Evolutionary conservation across 2,329 filamentous ascomycete species (phyloP), one percentile per base, ranked within the genome.

Genomic region (Myriangium duriaei): DNA sequence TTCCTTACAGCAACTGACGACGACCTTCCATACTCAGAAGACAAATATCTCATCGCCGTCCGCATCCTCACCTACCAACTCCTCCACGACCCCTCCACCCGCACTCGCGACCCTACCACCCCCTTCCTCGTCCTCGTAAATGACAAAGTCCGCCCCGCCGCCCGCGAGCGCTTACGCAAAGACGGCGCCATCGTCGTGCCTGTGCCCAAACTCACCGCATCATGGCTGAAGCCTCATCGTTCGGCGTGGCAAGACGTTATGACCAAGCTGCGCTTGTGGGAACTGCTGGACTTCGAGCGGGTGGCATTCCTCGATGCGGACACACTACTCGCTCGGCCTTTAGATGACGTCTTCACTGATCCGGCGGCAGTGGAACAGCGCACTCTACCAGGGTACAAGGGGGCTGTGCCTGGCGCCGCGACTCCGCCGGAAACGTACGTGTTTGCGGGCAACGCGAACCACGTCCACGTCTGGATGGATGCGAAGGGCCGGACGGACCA

Each of bases 201-300:
- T n/a, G 47, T 44, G 35, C 40, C 46, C 19, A 39, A 47, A 9
- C 47, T 60, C 14, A 41, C 49, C 14, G 43, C 51, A 17, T 51
- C 51, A 32, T 59, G 54, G 55, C 48, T 55, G 10, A 43, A 51
- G 4, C 44, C 51, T 1, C 49, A 39, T 15, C 34, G 45, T 5
- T 39, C 45, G 6, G 46, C 53, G 15, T 62, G 56, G 57, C 43
- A 48, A 30, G 51, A 59, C 24, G 49, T 60, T 15, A 50, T 61
- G 50, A 52, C 54, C 10, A 63, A 63, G 46, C 46, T 63, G 19
- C 56, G 56, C 17, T 48, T 59, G 2, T 62, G 52, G 52, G 47
- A 60, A 43, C 48, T 61, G 37, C 56, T 49, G 1, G 48, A 59
- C 29, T 61, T 58, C 44, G 53, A 55, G 19, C 46, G 45, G n/a